Evolutionary conservation across 208 protist genomes (phyloP).

Genomic region (Novymonas esmeraldas): DNA sequence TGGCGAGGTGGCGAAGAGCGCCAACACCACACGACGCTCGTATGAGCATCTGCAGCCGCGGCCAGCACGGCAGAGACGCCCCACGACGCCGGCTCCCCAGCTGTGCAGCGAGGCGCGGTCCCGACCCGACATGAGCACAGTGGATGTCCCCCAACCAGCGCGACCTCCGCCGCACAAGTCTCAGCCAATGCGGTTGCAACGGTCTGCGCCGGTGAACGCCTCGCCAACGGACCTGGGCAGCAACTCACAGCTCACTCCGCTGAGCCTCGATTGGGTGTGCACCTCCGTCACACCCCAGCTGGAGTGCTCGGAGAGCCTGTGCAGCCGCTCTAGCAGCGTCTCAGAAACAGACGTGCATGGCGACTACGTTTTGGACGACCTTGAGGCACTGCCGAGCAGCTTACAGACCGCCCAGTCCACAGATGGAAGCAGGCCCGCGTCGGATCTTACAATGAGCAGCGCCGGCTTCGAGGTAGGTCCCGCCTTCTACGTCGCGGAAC

Average conservation of each 20-base stretch:
- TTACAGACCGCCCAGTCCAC: neutral
- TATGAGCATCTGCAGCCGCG: neutral
- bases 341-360: neutral
- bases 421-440: neutral
- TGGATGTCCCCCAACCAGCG: neutral
- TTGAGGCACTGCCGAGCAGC: neutral
- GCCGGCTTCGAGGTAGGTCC: neutral
- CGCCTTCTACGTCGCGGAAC: neutral
- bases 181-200: neutral
- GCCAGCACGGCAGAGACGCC: neutral
- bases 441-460: neutral
- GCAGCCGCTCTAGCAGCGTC: neutral
- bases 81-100: neutral
- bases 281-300: neutral
- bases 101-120: neutral
- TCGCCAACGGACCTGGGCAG: neutral
- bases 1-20: neutral
- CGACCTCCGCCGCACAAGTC: neutral
- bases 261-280: neutral
- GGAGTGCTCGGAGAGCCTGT: neutral
- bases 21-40: neutral
- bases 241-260: neutral
- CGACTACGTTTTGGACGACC: conserved; percentile 2
- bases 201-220: too few relatives aligned
- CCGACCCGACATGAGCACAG: neutral